Base-by-base conservation (phyloP, 2,329 filamentous ascomycete species). In the Pseudogymnoascus sp. region DNA sequence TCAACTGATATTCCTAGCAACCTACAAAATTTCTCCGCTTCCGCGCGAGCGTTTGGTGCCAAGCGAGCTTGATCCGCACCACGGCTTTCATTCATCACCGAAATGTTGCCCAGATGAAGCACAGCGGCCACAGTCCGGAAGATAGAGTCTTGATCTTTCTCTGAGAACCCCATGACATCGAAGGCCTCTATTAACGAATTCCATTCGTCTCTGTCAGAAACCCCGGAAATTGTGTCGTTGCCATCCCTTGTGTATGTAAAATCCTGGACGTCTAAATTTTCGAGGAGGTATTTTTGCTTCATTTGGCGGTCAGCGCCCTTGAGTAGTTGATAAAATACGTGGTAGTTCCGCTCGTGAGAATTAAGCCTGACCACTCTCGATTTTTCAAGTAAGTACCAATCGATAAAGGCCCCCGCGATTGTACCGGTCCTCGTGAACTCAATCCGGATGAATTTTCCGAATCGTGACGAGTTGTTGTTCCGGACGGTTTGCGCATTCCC, bases 401-500 rank as follows among this genome's bases (percentile, higher is more conserved):
- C 93, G 69, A 99, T 98, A 77, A 92, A 97, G 21, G 95, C 95
- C 37, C 96, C 96, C 3, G 90, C 90, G 69, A 99, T 99, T 63
- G 95, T 90, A 28, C 96, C 96, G 37, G 85, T 85, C 23, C 90
- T 84, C 36, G 87, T 92, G 77, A 99, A 97, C 74, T 97, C 92
- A 72, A 99, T 99, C 61, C 96, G 85, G 74, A 99, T 99, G 73
- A 99, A 99, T 76, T 99, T 99, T 73, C 95, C 95, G 72, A 99
- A 99, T 68, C 95, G 87, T 4, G 95, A 99, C 0, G 95, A 99
- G 75, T 99, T 99, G 79, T 99, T 95, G 76, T 99, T 99, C 63
- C 95, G 86, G 31, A 99, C 92, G 0, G 95, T 99, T 75, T 99
- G 96, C 1, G 95, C 95, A 73, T 99, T 99, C 66, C 96, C 96